Percentiles rank a stretch among this genome's conserved stretches.
These are phyloP conservation scores for Abrus precatorius DNA, from an alignment of 306 rosid species.

Conservation along the genomic window DNA sequence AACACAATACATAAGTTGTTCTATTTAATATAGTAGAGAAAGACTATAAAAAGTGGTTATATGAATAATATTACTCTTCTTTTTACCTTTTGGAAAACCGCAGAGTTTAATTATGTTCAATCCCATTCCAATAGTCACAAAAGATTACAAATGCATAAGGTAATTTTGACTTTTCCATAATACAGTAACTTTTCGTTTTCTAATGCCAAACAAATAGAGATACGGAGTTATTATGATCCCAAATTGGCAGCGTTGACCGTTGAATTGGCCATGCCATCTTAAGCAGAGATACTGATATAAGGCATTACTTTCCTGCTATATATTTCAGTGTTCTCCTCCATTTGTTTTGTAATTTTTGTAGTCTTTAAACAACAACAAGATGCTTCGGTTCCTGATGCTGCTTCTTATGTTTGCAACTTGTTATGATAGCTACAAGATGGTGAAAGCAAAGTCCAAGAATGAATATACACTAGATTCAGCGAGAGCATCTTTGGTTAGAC, in stretches of 20 bases:
- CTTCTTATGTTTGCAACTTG: conserved; percentile 40
- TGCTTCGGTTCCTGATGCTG: conserved; percentile 18
- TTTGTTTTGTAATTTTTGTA: not conserved
- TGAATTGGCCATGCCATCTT: conserved; percentile 8
- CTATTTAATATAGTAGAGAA: too few species aligned
- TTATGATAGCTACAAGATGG: conserved; percentile 24
- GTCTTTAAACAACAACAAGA: conserved; percentile 9
- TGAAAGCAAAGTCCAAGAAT: conserved; percentile 36
- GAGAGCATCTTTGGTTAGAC: conserved; percentile 66
- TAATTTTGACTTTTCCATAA: not conserved
- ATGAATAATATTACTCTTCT: too few species aligned
- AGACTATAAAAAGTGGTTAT: too few species aligned
- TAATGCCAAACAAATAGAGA: not conserved
- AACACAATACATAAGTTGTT: too few species aligned
- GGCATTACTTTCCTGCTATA: not conserved
- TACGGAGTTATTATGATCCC: not conserved
- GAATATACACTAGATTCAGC: conserved; percentile 54
- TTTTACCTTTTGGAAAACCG: not conserved
- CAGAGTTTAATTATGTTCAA: not conserved
- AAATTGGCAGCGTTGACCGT: conserved; percentile 6
- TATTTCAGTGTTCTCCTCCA: not conserved
- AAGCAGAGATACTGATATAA: not conserved
- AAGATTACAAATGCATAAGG: not conserved
- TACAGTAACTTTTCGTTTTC: not conserved
- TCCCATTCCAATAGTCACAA: not conserved